Evolutionary conservation across 129 eudicot genomes (phyloP).

Genomic region (Flaveria sonorensis): DNA sequence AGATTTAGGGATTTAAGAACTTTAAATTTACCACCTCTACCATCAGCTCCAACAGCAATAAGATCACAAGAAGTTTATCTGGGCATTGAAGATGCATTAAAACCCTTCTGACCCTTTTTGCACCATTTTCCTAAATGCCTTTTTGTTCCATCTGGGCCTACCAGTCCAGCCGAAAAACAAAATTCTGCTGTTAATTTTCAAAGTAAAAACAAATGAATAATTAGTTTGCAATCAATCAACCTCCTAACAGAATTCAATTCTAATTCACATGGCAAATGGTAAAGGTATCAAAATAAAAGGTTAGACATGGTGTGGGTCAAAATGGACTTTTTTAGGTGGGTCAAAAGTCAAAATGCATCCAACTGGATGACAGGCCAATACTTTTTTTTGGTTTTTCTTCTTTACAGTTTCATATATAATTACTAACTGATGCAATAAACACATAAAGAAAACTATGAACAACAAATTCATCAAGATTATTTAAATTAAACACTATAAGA

Average conservation of each 20-base stretch:
- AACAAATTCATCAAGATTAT: neutral
- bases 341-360: neutral
- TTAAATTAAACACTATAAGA: neutral
- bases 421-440: neutral
- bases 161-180: constrained; percentile 71
- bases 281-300: neutral
- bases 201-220: neutral
- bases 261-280: neutral
- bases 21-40: constrained; percentile 79
- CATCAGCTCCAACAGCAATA: constrained; percentile 90
- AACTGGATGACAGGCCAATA: neutral
- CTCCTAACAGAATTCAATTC: constrained; percentile 1
- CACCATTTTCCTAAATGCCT: constrained; percentile 93
- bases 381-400: neutral
- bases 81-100: constrained; percentile 20
- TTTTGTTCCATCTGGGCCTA: constrained; percentile 86
- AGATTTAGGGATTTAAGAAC: constrained; percentile 56
- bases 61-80: constrained; percentile 52
- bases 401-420: neutral
- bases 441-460: neutral
- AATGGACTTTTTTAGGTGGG: neutral
- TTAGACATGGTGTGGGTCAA: neutral
- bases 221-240: constrained; percentile 10
- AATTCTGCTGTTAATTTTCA: constrained; percentile 45
- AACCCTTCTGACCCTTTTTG: constrained; percentile 53